Evolutionary conservation across 257 asterid species (phyloP).

Genomic region (Salvia rosmarinus): DNA sequence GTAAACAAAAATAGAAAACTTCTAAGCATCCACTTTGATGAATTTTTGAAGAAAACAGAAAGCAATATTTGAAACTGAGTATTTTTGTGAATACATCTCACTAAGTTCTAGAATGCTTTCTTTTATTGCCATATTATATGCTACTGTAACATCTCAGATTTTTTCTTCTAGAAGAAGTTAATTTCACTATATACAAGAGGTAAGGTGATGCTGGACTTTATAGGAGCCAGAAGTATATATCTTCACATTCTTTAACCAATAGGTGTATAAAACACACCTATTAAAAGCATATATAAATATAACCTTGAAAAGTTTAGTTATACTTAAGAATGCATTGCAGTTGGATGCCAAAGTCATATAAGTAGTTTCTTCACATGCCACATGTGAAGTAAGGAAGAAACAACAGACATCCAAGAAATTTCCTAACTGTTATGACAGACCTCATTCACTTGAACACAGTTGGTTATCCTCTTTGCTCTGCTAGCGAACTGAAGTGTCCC

Average conservation of each 20-base stretch:
- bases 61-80: neutral
- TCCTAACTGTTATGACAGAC: constrained; percentile 41
- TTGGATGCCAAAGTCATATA: neutral
- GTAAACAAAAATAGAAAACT: neutral
- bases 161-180: neutral
- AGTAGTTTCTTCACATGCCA: constrained; percentile 7
- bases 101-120: neutral
- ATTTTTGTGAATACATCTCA: neutral
- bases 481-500: constrained; percentile 99
- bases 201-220: neutral
- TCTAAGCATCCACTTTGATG: constrained; percentile 15
- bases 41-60: neutral
- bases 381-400: constrained; percentile 21
- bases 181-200: constrained; percentile 7
- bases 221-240: neutral
- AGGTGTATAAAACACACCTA: neutral
- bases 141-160: neutral
- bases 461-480: constrained; percentile 95
- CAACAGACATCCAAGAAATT: constrained; percentile 20
- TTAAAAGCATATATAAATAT: constrained; percentile 16
- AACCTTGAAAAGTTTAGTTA: neutral
- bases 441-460: constrained; percentile 99
- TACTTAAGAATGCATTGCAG: constrained; percentile 12
- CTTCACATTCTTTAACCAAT: neutral
- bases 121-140: neutral